Evolutionary conservation across 163 green algal genomes (phyloP), one percentile per base, ranked within the genome.

Genomic region (Chlorella variabilis): DNA sequence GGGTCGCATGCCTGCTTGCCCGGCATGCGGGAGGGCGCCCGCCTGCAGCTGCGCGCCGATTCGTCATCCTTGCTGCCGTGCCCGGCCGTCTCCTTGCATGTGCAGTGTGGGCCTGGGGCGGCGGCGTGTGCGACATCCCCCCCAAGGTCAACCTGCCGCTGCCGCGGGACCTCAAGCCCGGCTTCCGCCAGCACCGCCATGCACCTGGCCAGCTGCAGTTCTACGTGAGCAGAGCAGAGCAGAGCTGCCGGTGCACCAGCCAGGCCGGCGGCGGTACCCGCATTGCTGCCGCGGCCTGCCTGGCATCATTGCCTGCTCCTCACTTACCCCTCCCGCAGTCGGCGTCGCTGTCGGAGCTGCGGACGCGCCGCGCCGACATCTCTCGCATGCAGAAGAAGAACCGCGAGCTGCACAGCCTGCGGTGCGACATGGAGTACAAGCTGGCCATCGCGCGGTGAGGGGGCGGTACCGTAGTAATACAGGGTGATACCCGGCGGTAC

Each of bases 371-470:
- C 49, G 18, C 25, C 8, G 76, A 82, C 31, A 81, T 66, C 23
- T 18, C 23, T 25, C 42, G 85, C 8, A 48, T 76, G 38, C 27
- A 31, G 15, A 88, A 88, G 78, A 84, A 86, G 58, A 89, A 87
- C 75, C 15, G 59, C 27, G 87, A 93, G 83, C 75, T 89, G 63
- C 75, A 92, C 80, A 88, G 87, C 27, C 75, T 96, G 71, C 87
- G 90, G 49, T 93, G 89, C 65, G 89, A 94, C 73, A 70, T 91
- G 25, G 51, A 89, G 58, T 83, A 91, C 77, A 93, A 94, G 79
- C 82, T 94, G 39, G 41, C 41, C 48, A 85, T 93, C 8, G 89
- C 84, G 25, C 65, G 81, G 79, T 77, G 49, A 8, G 42, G 36
- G 34, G 20, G 34, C 3, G 7, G 36, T 29, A 33, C 63, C 31